Base-by-base conservation (phyloP, 495 filamentous ascomycete species). In the Bacidia rubella region DNA sequence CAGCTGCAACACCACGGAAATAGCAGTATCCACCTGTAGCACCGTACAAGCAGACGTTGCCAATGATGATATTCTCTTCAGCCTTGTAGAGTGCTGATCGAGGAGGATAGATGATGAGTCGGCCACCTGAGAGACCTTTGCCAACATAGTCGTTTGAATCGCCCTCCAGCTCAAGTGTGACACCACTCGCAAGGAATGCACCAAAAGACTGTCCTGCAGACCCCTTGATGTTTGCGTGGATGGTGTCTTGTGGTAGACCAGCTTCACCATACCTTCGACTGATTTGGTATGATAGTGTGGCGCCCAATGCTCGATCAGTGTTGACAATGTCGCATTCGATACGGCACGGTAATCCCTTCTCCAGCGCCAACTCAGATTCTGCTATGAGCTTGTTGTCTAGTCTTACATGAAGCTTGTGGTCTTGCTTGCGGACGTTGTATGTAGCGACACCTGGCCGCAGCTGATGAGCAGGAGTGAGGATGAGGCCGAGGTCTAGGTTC, bases 321-420 rank as follows among this genome's bases (percentile, higher is more conserved):
- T 99, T 99, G 71, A 96, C 86, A 62, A 99, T 87, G 61, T 99
- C 92, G 59, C 87, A 94, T 70, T 99, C 92, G 62, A 99, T 92
- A 35, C 93, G 79, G 57, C 87, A 90, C 2, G 93, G 92, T 24
- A 96, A 75, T 12, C 92, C 92, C 73, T 95, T 97, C 68, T 96
- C 90, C 12, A 99, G 76, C 32, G 92, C 94, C 63, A 94, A 76
- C 71, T 99, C 92, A 21, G 92, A 92, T 67, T 99, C 92, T 12
- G 90, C 87, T 60, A 99, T 97, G 47, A 99, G 77, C 73, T 97
- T 97, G 73, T 99, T 99, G 66, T 99, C 92, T 3, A 99, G 79
- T 60, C 92, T 88, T 54, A 86, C 82, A 67, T 97, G 90, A 29
- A 99, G 80, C 54, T 80, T 77, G 60, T 99, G 92, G 60, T 99